Evolutionary conservation across 2,329 filamentous ascomycete genomes (phyloP), one percentile per base, ranked within the genome.

Genomic region (Penicillium sp.): DNA sequence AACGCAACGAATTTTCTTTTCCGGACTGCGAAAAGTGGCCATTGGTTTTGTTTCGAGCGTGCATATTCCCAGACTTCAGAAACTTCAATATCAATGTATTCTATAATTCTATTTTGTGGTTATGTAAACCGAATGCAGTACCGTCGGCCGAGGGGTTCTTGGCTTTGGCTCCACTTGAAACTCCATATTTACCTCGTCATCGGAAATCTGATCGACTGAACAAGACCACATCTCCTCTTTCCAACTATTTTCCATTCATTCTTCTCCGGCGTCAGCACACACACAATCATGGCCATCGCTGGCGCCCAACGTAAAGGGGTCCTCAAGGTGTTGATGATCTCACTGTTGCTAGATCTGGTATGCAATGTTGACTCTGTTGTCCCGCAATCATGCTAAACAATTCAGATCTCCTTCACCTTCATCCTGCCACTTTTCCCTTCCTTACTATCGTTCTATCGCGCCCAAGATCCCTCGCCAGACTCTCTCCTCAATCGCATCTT

Each of bases 401-500:
- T 43, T 49, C 62, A 96, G 93, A 90, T 97, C 66, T 96, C 93
- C 51, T 99, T 99, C 73, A 99, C 94, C 28, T 96, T 99, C 70
- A 97, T 97, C 69, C 86, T 99, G 8, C 94, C 94, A 0, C 84
- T 99, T 33, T 99, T 97, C 70, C 94, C 92, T 7, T 92, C 91
- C 53, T 87, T 99, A 42, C 87, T 97, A 73, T 88, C 95, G 65
- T 97, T 96, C 82, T 99, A 97, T 78, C 89, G 90, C 74, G 86
- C 90, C 69, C 85, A 86, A 73, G 92, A 96, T 50, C 73, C 76
- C 59, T 69, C 76, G 33, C 76, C 81, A 3, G 73, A 76, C 52
- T 91, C 89, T 1, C 75, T 95, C 29, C 85, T 99, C 23, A 86
- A 90, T 57, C 83, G 83, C 56, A 85, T 97, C 51, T 82, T 99